Percentiles rank a stretch among this genome's conserved stretches.
phyloP scores from a whole-genome alignment of 257 asterid species.

The Solanum arcanum region DNA sequence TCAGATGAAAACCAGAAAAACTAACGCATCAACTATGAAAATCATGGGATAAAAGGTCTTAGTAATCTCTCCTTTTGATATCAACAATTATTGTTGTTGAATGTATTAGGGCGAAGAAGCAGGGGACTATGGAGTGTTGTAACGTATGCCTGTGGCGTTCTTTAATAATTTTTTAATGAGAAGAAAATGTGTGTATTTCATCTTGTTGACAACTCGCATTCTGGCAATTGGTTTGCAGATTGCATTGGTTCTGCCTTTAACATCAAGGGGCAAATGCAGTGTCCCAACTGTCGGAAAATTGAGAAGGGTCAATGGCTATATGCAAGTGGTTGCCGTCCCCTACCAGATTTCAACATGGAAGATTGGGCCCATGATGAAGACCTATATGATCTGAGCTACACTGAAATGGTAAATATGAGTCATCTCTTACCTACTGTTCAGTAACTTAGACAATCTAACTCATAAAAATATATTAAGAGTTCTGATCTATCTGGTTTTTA shows the following conservation, averaged over 20 bases:
- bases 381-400: constrained; percentile 67
- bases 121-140: background rate
- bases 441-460: background rate
- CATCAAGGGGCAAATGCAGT: constrained; percentile 94
- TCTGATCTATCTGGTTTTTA: background rate
- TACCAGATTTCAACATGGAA: constrained; percentile 78
- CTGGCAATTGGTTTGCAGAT: constrained; percentile 36
- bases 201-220: background rate
- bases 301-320: constrained; percentile 98
- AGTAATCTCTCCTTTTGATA: background rate
- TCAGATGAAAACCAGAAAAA: background rate
- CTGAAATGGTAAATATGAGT: constrained; percentile 60
- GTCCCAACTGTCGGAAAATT: constrained; percentile 95
- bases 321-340: constrained; percentile 73
- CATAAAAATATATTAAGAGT: background rate
- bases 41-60: background rate
- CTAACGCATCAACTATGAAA: background rate
- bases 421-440: background rate
- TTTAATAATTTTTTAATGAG: background rate
- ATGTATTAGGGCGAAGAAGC: background rate
- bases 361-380: constrained; percentile 93
- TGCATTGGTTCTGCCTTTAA: constrained; percentile 99
- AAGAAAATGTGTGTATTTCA: background rate
- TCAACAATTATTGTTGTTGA: background rate
- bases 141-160: background rate